Conservation (phyloP, 2,329 filamentous ascomycete species). For the Neonectria punicea region DNA sequence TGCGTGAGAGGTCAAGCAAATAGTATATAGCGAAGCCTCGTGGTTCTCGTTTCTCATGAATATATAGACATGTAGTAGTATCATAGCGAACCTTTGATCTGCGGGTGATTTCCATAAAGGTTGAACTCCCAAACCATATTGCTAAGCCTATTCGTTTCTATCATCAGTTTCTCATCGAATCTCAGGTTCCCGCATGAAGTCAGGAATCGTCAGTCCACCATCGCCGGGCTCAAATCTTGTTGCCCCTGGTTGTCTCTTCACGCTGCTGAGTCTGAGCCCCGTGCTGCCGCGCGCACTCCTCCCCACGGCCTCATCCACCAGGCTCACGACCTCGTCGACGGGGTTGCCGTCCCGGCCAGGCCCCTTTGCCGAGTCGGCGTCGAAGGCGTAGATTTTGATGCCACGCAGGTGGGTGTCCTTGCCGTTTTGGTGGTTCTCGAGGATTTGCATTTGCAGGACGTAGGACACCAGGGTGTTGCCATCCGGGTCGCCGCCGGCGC, state of each 20-base stretch:
- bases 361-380: constrained; percentile 58
- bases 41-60: constrained; percentile 23
- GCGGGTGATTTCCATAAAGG: not conserved
- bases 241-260: constrained; percentile 42
- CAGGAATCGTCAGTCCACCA: constrained; percentile 50
- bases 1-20: not conserved
- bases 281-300: constrained; percentile 17
- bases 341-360: constrained; percentile 51
- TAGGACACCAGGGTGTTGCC: constrained; percentile 85
- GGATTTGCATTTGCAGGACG: constrained; percentile 87
- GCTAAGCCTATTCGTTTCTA: not conserved
- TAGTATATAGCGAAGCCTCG: constrained; percentile 8
- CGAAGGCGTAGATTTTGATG: constrained; percentile 82
- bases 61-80: not conserved
- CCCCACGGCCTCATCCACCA: constrained; percentile 37
- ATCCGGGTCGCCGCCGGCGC: constrained; percentile 67
- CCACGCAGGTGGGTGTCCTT: constrained; percentile 98
- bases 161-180: constrained; percentile 41
- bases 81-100: not conserved
- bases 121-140: constrained; percentile 21
- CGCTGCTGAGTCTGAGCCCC: constrained; percentile 41
- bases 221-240: constrained; percentile 48
- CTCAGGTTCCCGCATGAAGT: constrained; percentile 57
- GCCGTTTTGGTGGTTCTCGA: constrained; percentile 98
- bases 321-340: constrained; percentile 43